phyloP scores from a whole-genome alignment of 441 rosid species.

The Erodium texanum region DNA sequence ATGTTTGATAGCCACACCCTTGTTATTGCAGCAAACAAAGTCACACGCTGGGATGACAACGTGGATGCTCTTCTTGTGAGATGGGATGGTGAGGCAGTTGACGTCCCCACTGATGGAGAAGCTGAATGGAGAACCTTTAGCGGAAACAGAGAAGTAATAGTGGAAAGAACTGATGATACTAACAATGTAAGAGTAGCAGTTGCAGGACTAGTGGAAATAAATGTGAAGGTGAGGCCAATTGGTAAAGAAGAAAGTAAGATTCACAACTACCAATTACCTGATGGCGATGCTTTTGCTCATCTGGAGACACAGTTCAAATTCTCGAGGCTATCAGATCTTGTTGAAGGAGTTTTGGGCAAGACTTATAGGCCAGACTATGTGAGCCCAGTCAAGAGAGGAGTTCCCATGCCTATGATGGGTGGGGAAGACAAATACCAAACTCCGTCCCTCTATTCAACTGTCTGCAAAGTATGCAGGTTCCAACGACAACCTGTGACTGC shows the following conservation, averaged over 20 bases:
- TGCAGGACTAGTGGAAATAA: constrained; percentile 45
- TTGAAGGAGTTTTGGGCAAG: constrained; percentile 78
- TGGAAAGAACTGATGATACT: constrained; percentile 64
- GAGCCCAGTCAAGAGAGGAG: constrained; percentile 63
- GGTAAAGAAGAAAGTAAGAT: constrained; percentile 60
- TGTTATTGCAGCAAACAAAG: constrained; percentile 47
- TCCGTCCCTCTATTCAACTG: constrained; percentile 47
- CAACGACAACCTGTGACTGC: constrained; percentile 31
- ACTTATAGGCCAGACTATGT: constrained; percentile 66
- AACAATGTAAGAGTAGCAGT: constrained; percentile 49
- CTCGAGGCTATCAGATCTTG: constrained; percentile 36
- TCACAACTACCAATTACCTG: constrained; percentile 61
- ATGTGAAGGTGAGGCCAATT: constrained; percentile 51
- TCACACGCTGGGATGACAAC: constrained; percentile 40
- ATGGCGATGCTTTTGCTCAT: constrained; percentile 66
- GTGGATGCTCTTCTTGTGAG: constrained; percentile 42
- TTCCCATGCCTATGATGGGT: constrained; percentile 80
- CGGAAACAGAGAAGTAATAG: constrained; percentile 27
- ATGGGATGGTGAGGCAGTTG: constrained; percentile 35
- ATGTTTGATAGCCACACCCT: constrained; percentile 60
- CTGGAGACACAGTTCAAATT: constrained; percentile 79
- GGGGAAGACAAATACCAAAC: constrained; percentile 79
- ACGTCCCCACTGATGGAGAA: constrained; percentile 41
- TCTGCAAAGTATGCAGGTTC: constrained; percentile 62
- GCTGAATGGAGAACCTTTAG: constrained; percentile 42